These are phyloP conservation scores for Nakazawaea holstii DNA, from an alignment of 805 yeast genomes.

Conservation along the genomic window DNA sequence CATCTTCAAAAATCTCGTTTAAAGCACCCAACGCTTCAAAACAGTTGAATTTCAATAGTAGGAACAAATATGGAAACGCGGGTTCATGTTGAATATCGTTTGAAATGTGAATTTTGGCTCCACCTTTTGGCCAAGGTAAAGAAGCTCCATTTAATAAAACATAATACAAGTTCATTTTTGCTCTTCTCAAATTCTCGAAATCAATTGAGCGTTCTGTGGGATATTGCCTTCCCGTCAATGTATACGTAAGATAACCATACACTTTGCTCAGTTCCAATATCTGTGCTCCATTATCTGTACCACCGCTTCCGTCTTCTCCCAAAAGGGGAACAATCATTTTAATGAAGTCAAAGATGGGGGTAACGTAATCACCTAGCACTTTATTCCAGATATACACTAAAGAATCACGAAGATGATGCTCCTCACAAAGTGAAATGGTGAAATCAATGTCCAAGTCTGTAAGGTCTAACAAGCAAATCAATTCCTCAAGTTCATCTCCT, in stretches of 20 bases:
- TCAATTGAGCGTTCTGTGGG: slow-evolving; percentile 59
- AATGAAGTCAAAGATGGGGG: slow-evolving; percentile 65
- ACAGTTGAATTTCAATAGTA: slow-evolving; percentile 50
- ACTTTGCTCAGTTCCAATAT: slow-evolving; percentile 20
- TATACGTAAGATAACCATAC: slow-evolving; percentile 60
- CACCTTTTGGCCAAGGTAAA: slow-evolving; percentile 38
- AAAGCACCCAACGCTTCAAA: slow-evolving; percentile 59
- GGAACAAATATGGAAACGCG: slow-evolving; percentile 65
- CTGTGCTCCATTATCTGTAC: slow-evolving; percentile 11
- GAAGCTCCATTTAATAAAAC: slow-evolving; percentile 55
- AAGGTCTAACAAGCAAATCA: slow-evolving; percentile 67
- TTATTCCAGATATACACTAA: slow-evolving; percentile 67
- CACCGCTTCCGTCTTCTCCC: slow-evolving; percentile 13
- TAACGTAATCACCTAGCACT: slow-evolving; percentile 60
- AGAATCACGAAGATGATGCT: slow-evolving; percentile 55
- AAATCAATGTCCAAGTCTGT: slow-evolving; percentile 71
- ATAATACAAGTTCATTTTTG: slow-evolving; percentile 49
- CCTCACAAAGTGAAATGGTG: slow-evolving; percentile 56
- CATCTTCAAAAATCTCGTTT: slow-evolving; percentile 82
- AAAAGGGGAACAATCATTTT: slow-evolving; percentile 11
- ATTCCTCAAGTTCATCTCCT: slow-evolving; percentile 53
- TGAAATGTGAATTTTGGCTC: slow-evolving; percentile 26
- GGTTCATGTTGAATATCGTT: slow-evolving; percentile 32
- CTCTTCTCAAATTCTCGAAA: slow-evolving; percentile 25
- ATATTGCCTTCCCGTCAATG: slow-evolving; percentile 73